Conservation (phyloP, 306 rosid species). For the Inga leiocalycina region DNA sequence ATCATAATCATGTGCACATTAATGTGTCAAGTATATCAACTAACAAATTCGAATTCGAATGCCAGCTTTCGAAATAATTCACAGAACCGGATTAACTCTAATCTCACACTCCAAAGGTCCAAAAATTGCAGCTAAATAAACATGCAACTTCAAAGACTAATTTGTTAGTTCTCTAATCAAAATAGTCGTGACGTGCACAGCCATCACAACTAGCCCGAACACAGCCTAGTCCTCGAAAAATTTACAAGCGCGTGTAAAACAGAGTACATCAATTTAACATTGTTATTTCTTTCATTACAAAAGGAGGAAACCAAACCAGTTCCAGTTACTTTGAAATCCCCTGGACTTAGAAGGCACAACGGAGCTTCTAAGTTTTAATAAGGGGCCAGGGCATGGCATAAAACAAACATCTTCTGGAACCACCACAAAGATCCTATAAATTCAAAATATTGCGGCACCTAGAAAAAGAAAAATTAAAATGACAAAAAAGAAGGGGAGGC, state of each 20-base stretch:
- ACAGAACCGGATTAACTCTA: not conserved
- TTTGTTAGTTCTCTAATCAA: not conserved
- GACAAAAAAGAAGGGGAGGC: not conserved
- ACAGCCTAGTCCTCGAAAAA: conserved; percentile 1
- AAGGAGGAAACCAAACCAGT: conserved; percentile 30
- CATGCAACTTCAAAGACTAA: not conserved
- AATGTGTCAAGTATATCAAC: not conserved
- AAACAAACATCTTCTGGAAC: not conserved
- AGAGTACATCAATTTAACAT: conserved; percentile 11
- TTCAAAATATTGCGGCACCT: not conserved
- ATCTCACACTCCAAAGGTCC: not conserved
- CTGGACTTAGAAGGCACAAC: not conserved
- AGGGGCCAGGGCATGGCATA: not conserved
- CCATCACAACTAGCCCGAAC: not conserved
- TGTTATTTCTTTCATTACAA: conserved; percentile 38
- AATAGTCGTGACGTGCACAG: not conserved
- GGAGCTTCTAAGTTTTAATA: not conserved
- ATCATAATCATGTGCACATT: not conserved
- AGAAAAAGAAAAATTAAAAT: not conserved
- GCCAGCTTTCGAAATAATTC: not conserved
- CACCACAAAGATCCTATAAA: too few relatives aligned
- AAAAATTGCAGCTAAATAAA: not conserved
- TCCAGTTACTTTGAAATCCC: not conserved
- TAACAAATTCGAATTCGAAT: not conserved
- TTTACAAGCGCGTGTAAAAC: conserved; percentile 28